phyloP scores from a whole-genome alignment of 2,329 filamentous ascomycete species.

The Trichoderma simmonsii region DNA sequence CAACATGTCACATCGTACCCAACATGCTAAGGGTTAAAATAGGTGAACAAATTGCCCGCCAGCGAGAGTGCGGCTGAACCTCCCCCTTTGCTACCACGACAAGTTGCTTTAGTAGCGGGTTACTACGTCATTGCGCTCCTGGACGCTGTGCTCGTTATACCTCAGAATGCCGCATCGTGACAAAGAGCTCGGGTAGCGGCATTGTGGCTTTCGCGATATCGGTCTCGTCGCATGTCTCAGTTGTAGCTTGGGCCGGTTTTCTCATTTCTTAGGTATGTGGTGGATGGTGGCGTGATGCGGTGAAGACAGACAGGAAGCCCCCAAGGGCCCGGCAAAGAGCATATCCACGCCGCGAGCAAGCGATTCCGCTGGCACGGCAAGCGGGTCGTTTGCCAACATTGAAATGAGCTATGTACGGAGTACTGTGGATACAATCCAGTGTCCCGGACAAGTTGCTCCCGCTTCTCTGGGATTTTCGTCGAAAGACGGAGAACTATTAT shows the following conservation, averaged over 20 bases:
- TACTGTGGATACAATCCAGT: constrained; percentile 1
- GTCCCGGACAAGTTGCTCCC: constrained; percentile 12
- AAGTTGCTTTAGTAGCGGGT: background rate
- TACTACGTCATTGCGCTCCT: constrained; percentile 8
- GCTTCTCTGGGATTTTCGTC: background rate
- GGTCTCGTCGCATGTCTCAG: constrained; percentile 4
- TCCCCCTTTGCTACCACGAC: background rate
- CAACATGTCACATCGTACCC: background rate
- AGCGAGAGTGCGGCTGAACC: background rate
- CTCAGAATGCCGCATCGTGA: background rate
- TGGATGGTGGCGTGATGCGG: background rate
- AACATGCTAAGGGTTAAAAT: background rate
- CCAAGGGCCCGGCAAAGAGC: background rate
- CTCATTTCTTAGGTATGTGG: background rate
- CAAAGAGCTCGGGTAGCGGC: constrained; percentile 9
- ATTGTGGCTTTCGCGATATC: constrained; percentile 9
- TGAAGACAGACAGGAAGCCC: background rate
- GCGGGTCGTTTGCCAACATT: constrained; percentile 2
- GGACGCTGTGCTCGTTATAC: background rate
- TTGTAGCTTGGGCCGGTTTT: background rate
- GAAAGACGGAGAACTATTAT: background rate
- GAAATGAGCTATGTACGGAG: background rate
- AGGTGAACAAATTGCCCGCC: background rate
- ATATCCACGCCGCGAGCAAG: background rate
- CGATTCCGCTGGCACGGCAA: background rate